Evolutionary conservation across 2,329 filamentous ascomycete species (phyloP).

Genomic region (Trichoderma arundinaceum): DNA sequence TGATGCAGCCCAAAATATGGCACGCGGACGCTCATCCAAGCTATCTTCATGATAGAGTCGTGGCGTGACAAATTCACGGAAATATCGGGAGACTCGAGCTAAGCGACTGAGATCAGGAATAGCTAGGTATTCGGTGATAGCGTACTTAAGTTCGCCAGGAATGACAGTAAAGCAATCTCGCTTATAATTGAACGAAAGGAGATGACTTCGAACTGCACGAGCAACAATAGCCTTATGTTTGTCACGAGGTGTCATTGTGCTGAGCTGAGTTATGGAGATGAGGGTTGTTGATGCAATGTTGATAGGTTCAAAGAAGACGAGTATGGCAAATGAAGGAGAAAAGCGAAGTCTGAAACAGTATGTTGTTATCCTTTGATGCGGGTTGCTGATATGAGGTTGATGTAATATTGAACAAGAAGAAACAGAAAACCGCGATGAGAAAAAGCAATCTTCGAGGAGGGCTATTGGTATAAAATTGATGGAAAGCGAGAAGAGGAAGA

Average conservation of each 20-base stretch:
- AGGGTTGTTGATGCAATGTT: no score
- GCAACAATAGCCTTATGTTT: neutral
- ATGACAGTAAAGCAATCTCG: neutral
- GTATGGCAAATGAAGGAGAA: neutral
- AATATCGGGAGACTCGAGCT: neutral
- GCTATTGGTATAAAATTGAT: no score
- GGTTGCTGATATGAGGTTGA: no score
- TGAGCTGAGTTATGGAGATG: neutral
- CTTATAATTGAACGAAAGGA: neutral
- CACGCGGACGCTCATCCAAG: neutral
- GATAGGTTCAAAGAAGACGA: no score
- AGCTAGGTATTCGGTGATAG: neutral
- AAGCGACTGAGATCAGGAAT: neutral
- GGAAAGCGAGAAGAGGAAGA: neutral
- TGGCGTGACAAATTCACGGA: neutral
- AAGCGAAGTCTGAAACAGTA: neutral
- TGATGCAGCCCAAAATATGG: slow-evolving; percentile 11
- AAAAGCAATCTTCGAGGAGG: no score
- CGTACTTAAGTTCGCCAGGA: neutral
- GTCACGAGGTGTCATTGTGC: neutral
- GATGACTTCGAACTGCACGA: no score
- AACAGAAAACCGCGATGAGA: no score
- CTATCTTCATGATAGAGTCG: neutral
- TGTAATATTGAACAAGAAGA: neutral
- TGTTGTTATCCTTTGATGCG: no score